Base-by-base conservation (phyloP, 2,329 filamentous ascomycete genomes). In the Colletotrichum sp. region DNA sequence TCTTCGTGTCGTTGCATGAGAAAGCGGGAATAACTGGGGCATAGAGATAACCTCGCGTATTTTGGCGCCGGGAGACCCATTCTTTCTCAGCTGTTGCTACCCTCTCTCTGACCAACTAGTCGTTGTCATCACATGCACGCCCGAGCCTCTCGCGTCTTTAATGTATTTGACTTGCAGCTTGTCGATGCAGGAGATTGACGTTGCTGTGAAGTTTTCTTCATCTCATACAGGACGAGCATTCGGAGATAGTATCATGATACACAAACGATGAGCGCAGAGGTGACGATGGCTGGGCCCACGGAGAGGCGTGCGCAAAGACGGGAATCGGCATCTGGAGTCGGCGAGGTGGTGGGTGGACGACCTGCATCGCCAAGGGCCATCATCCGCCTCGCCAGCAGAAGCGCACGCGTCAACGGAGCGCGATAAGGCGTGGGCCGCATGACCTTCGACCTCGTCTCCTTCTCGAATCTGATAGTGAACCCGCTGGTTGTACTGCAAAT, bases 341-440 rank as follows among this genome's bases (percentile, higher is more conserved):
- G 43, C 43, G 66, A 43, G 16, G 60, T 58, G 27, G 55, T 58
- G 25, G 30, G 66, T 36, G 15, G 39, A 18, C 28, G 56, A 66
- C 62, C 25, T 48, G 61, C 69, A 65, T 56, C 62, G 62, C 69
- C 72, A 75, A 72, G 62, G 55, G 72, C 62, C 72, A 75, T 75
- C 68, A 56, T 62, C 67, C n/a, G 39, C 39, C 64, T 36, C 7
- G 8, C 27, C 58, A 58, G 10, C 65, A 62, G 43, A 70, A 64
- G 71, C 71, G 66, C 71, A 74, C 67, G 60, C 66, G 67, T 65
- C 22, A 34, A 48, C 43, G n/a, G 34, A 36, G 16, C n/a, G 67
- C 30, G 67, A 55, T 48, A 74, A 39, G 52, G 61, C 15, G 10
- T 48, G n/a, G 58, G 55, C 28, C 61, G 39, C 30, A 36, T 58